These are phyloP conservation scores for Podaxis carcinomalis DNA, from an alignment of 768 basidiomycete species.

Conservation along the genomic window DNA sequence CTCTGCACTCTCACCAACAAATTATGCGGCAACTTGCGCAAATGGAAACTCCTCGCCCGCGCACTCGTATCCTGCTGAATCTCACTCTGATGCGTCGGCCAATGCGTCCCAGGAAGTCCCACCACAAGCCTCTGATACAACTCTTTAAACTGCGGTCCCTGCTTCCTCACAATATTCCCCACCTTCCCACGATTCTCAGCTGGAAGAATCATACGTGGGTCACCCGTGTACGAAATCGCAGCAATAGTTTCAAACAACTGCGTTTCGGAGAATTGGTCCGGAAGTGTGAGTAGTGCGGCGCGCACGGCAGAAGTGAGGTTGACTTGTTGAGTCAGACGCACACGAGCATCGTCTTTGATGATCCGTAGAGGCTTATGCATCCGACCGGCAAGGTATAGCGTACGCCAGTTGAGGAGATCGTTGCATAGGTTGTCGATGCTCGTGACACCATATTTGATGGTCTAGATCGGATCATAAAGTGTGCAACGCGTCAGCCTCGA, in stretches of 20 bases:
- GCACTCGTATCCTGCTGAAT: constrained; percentile 76
- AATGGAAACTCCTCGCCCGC: constrained; percentile 64
- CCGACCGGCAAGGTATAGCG: constrained; percentile 90
- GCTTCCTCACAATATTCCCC: constrained; percentile 84
- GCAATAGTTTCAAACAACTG: constrained; percentile 85
- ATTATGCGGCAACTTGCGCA: constrained; percentile 73
- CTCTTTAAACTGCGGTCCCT: constrained; percentile 80
- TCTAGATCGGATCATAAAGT: constrained; percentile 37
- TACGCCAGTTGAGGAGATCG: constrained; percentile 89
- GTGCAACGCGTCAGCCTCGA: constrained; percentile 2
- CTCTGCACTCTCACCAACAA: constrained; percentile 54
- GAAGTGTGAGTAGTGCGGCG: constrained; percentile 84
- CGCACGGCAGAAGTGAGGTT: constrained; percentile 90
- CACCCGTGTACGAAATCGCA: constrained; percentile 81
- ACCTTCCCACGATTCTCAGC: constrained; percentile 95
- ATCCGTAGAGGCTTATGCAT: constrained; percentile 98
- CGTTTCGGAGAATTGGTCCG: constrained; percentile 74
- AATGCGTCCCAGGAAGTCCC: constrained; percentile 77
- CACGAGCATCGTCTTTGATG: constrained; percentile 88
- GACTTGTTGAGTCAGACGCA: constrained; percentile 88
- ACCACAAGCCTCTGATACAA: constrained; percentile 79
- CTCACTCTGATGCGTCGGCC: constrained; percentile 43
- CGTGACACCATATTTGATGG: constrained; percentile 95
- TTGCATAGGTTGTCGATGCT: constrained; percentile 85
- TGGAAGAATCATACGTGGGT: constrained; percentile 91